phyloP scores from a whole-genome alignment of 31 red algal species.

The Porphyra umbilicalis region DNA sequence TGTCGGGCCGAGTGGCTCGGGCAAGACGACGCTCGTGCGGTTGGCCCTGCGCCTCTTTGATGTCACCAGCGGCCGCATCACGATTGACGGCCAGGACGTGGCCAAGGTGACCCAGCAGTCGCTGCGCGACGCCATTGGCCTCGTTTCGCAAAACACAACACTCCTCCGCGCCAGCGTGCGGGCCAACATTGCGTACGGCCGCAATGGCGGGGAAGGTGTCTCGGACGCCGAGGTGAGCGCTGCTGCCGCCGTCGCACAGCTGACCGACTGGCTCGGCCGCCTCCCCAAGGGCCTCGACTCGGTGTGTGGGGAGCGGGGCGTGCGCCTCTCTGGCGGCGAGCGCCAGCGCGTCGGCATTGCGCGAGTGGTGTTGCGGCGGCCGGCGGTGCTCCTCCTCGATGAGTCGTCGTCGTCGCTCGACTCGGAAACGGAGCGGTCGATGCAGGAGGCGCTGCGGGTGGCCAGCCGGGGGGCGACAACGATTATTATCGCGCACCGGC shows the following conservation, averaged over 20 bases:
- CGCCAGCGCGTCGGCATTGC: conserved; percentile 85
- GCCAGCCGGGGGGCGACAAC: conserved; percentile 42
- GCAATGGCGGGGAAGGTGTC: conserved; percentile 40
- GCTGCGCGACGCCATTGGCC: conserved; percentile 56
- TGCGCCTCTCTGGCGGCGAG: conserved; percentile 77
- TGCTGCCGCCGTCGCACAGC: conserved; percentile 39
- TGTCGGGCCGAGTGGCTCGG: conserved; percentile 87
- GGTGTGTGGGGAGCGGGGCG: conserved; percentile 57
- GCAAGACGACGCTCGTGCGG: conserved; percentile 74
- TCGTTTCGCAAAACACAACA: conserved; percentile 64
- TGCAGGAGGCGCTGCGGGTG: conserved; percentile 41
- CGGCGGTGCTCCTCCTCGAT: conserved; percentile 72
- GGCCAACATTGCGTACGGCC: conserved; percentile 78
- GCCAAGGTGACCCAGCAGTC: conserved; percentile 29
- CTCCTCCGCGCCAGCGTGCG: conserved; percentile 79
- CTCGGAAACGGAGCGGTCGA: conserved; percentile 54
- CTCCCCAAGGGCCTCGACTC: conserved; percentile 61
- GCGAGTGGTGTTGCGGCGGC: conserved; percentile 69
- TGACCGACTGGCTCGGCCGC: conserved; percentile 45
- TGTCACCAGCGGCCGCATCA: conserved; percentile 31
- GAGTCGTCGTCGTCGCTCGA: conserved; percentile 70
- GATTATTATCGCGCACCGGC: conserved; percentile 75
- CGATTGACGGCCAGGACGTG: conserved; percentile 60
- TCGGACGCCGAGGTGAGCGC: conserved; percentile 30
- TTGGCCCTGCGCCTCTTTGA: conserved; percentile 74